Evolutionary conservation across 2,329 filamentous ascomycete genomes (phyloP).

Genomic region (Ramularia collo-cygni): DNA sequence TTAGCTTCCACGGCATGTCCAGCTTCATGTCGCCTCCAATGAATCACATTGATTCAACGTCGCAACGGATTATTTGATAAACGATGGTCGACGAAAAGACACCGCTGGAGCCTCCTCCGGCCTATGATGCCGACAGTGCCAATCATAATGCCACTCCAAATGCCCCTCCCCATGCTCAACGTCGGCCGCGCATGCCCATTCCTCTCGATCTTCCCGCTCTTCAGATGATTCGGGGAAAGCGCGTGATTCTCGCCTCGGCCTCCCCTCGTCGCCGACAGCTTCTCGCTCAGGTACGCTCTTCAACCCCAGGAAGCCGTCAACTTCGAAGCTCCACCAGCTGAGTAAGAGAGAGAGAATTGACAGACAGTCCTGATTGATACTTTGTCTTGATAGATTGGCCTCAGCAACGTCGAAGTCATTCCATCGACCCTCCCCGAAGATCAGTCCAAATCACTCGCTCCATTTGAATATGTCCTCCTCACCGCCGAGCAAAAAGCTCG

Average conservation of each 20-base stretch:
- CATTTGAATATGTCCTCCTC: constrained; percentile 83
- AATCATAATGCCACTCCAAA: constrained; percentile 7
- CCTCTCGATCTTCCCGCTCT: constrained; percentile 77
- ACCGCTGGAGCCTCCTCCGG: constrained; percentile 38
- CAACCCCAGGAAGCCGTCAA: no score
- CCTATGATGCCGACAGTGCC: constrained; percentile 29
- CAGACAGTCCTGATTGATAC: no score
- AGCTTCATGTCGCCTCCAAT: no score
- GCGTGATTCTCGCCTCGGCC: constrained; percentile 83
- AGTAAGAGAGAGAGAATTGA: no score
- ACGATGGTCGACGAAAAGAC: constrained; percentile 29
- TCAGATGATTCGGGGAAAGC: constrained; percentile 64
- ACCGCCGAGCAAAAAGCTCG: constrained; percentile 81
- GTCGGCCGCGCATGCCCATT: constrained; percentile 45
- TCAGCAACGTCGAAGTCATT: constrained; percentile 73
- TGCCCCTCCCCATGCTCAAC: constrained; percentile 1
- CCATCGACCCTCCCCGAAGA: constrained; percentile 81
- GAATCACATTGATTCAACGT: not conserved
- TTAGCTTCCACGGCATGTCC: no score
- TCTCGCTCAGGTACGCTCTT: constrained; percentile 62
- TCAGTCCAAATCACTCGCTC: constrained; percentile 69
- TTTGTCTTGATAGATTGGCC: constrained; percentile 65
- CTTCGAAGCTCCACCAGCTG: no score
- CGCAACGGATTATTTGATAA: no score
- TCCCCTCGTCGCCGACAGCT: constrained; percentile 80